A percentile compares a stretch with the other conserved stretches of the same genome.
phyloP scores from a whole-genome alignment of 257 asterid species.

The Fraxinus excelsior region DNA sequence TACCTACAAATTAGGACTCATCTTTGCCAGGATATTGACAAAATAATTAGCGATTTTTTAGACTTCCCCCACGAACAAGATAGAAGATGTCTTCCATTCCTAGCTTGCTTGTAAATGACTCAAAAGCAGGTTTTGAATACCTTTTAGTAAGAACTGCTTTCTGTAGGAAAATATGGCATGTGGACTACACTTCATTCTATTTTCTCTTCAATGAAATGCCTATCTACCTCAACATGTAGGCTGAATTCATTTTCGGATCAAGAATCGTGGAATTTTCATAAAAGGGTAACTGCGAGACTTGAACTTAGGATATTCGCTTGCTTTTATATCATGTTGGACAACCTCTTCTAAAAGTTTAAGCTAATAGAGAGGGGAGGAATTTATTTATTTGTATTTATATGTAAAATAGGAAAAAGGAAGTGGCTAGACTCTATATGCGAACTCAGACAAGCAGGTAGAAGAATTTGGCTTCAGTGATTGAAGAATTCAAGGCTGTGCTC shows the following conservation, averaged over 20 bases:
- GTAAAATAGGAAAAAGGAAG: neutral
- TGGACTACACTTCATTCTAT: neutral
- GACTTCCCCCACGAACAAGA: neutral
- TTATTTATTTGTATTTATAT: neutral
- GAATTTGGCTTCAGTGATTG: neutral
- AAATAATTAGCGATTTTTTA: neutral
- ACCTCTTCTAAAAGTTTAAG: neutral
- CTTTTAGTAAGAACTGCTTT: neutral
- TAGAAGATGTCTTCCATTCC: neutral
- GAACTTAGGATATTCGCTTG: neutral
- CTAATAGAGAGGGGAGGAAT: neutral
- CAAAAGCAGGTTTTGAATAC: neutral
- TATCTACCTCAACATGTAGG: neutral
- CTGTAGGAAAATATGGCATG: neutral
- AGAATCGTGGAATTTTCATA: neutral
- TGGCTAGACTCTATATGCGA: neutral
- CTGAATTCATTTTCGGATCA: neutral
- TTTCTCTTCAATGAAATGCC: neutral
- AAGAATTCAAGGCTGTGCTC: neutral
- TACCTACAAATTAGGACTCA: neutral
- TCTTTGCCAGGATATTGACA: neutral
- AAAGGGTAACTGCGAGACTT: neutral
- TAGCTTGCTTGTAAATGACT: neutral
- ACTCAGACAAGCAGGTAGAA: neutral
- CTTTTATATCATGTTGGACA: neutral